phyloP scores from a whole-genome alignment of 371 early-diverging fungal species.

The Mucor ambiguus region DNA sequence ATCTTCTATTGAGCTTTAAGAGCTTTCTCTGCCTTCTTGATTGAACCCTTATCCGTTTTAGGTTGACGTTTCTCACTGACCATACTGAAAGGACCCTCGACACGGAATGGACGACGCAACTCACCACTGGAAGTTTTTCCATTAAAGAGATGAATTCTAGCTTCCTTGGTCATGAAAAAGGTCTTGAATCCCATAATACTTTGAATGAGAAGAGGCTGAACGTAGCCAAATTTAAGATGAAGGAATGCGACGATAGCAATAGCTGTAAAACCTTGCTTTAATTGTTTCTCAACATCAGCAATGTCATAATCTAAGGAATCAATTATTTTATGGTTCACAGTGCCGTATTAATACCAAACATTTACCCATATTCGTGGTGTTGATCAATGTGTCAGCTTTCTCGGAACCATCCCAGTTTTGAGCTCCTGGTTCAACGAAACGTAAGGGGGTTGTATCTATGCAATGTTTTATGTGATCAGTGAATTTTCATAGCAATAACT shows the following conservation, averaged over 20 bases:
- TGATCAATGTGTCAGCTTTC: constrained; percentile 33
- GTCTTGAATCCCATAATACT: no score
- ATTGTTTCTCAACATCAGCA: constrained; percentile 66
- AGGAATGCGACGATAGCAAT: constrained; percentile 72
- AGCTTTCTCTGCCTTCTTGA: constrained; percentile 56
- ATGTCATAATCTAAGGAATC: constrained; percentile 71
- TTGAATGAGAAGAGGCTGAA: no score
- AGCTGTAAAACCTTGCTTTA: constrained; percentile 69
- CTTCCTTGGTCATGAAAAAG: constrained; percentile 43
- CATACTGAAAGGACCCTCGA: constrained; percentile 62
- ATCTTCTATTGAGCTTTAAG: constrained; percentile 35
- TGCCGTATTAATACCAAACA: background rate
- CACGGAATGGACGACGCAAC: constrained; percentile 81
- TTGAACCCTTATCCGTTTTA: constrained; percentile 43
- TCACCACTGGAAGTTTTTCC: constrained; percentile 70
- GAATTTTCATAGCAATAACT: background rate
- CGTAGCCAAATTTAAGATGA: constrained; percentile 82
- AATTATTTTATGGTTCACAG: background rate
- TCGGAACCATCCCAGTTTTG: constrained; percentile 43
- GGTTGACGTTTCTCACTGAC: constrained; percentile 37
- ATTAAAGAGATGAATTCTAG: constrained; percentile 68
- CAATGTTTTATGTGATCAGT: background rate
- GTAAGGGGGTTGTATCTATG: constrained; percentile 41
- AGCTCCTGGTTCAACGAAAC: constrained; percentile 44
- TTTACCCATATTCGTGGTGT: constrained; percentile 41